Base-by-base conservation (phyloP, 352 stramenopile species). In the Globisporangium cylindrosporum region DNA sequence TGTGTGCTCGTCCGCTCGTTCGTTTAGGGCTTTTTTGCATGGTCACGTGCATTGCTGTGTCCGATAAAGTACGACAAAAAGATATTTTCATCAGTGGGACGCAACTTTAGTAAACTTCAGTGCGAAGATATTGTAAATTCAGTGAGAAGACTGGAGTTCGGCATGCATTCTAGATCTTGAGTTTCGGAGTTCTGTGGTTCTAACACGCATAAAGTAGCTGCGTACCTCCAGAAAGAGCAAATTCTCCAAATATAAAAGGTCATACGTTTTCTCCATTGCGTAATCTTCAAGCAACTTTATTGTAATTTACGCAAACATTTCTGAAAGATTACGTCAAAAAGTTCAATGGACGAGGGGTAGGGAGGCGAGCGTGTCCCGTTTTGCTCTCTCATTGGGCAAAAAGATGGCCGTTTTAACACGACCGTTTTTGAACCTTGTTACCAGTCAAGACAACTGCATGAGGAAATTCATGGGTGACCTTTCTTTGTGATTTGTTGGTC, bases 1-100 rank as follows among this genome's bases (percentile, higher is more conserved):
- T 59, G 12, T 41, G 34, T 32, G 53, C 53, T 59, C 53, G 53
- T 32, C 53, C 53, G 53, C 53, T 59, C 53, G 53, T 36, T 57
- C 20, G 49, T 32, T 56, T 58, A 20, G 53, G 36, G 25, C 24
- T 14, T 59, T 34, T 22, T 22, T n/a, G 14, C 25, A n/a, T 48
- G 36, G 12, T 43, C 36, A 43, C 36, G 36, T 43, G 36, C 36
- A 18, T 7, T 18, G 38, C 14, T 46, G 12, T n/a, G 6, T 20
- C 43, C 43, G 18, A n/a, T 22, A 49, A 59, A n/a, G 53, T 59
- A 12, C 53, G 53, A 38, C 12, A 49, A 49, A 49, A n/a, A 49
- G 43, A 22, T 22, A 49, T 48, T 32, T 32, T 32, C 29, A 4
- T 32, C 29, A 7, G 29, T 32, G 29, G 29, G 29, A 32, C 0